Conservation (phyloP, 495 filamentous ascomycete species). For the Lasiosphaeriaceae sp. region DNA sequence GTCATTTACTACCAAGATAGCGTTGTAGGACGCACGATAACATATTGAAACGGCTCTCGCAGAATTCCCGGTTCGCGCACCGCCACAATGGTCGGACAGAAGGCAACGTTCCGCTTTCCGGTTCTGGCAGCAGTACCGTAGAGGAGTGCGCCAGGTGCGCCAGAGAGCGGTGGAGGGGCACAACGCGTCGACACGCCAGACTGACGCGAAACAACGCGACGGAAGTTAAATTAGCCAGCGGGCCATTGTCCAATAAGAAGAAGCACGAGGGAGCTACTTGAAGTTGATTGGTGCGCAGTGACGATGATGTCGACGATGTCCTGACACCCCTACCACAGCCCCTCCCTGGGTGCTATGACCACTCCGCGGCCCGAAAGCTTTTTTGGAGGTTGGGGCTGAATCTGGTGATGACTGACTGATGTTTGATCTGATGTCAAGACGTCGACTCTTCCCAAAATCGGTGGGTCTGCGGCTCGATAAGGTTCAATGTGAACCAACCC, state of each 20-base stretch:
- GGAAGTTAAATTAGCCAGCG: conserved; percentile 6
- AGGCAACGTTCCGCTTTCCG: background rate
- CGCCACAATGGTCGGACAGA: background rate
- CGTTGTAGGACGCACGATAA: conserved; percentile 4
- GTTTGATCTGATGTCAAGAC: no score
- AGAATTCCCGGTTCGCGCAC: conserved; percentile 10
- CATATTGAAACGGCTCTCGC: conserved; percentile 12
- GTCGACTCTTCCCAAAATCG: no score
- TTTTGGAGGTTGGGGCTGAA: no score
- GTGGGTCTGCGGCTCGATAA: no score
- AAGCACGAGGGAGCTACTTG: background rate
- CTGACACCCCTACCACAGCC: no score
- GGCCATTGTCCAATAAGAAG: conserved; percentile 16
- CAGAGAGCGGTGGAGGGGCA: background rate
- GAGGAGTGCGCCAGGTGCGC: no score
- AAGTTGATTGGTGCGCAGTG: conserved; percentile 6
- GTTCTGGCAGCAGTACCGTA: background rate
- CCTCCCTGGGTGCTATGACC: no score
- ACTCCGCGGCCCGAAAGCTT: no score
- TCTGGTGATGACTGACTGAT: no score
- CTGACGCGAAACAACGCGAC: conserved; percentile 22
- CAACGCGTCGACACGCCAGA: conserved; percentile 21
- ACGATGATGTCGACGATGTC: background rate
- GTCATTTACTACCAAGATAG: background rate
- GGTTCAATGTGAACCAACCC: no score